Evolutionary conservation across 1,284 basidiomycete species (phyloP).

Genomic region (Mycena citricolor): DNA sequence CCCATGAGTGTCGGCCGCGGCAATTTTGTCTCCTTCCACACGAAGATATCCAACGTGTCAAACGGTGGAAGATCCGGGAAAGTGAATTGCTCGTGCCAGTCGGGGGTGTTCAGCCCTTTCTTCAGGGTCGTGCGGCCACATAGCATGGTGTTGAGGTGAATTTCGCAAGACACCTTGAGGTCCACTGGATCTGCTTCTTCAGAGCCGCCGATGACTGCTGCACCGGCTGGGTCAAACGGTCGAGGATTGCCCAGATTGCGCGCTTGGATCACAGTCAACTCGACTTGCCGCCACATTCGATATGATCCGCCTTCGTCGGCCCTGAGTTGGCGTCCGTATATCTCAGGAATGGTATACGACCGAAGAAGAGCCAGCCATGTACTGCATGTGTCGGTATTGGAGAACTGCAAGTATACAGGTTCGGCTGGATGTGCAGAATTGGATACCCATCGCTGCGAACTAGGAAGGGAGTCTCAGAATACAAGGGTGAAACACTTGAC

Average conservation of each 20-base stretch:
- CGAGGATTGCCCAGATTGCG: constrained; percentile 60
- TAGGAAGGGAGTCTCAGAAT: constrained; percentile 27
- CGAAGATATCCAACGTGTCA: constrained; percentile 59
- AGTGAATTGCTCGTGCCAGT: constrained; percentile 79
- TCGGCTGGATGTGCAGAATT: constrained; percentile 53
- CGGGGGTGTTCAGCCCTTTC: constrained; percentile 59
- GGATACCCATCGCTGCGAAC: constrained; percentile 55
- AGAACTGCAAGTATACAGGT: constrained; percentile 70
- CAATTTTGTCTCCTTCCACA: constrained; percentile 67
- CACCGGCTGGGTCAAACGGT: constrained; percentile 29
- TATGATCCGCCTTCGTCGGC: constrained; percentile 72
- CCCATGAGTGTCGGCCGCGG: constrained; percentile 59
- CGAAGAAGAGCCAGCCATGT: constrained; percentile 75
- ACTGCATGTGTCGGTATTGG: constrained; percentile 55
- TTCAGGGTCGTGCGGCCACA: constrained; percentile 73
- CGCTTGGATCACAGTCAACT: constrained; percentile 66
- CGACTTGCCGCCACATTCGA: constrained; percentile 81
- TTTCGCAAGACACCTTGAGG: constrained; percentile 70
- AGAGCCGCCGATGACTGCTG: constrained; percentile 12
- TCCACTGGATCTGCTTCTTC: constrained; percentile 42
- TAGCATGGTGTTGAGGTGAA: constrained; percentile 60
- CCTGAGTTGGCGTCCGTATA: constrained; percentile 62
- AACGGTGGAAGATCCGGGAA: constrained; percentile 74
- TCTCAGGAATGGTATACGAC: constrained; percentile 74
- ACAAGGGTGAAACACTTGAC: constrained; percentile 2